Evolutionary conservation across 2,329 filamentous ascomycete genomes (phyloP), one percentile per base, ranked within the genome.

Genomic region (Monosporascus sp.): DNA sequence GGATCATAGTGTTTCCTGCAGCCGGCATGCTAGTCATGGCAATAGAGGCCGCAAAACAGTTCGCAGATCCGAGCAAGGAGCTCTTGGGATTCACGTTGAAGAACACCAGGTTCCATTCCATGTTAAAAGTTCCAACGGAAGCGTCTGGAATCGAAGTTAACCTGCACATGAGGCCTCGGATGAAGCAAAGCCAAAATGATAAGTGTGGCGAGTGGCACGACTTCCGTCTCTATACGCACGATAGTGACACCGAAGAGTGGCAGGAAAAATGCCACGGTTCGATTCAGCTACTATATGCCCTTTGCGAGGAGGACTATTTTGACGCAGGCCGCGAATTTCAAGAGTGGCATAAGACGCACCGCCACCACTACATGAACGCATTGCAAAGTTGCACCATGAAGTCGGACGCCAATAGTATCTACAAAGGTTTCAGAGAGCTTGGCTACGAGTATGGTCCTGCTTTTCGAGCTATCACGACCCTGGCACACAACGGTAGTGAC

Each of bases 21-120:
- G 63, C 67, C 1, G 69, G 62, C 0, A 62, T 63, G 53, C 17
- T 69, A 1, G 54, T 60, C 18, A 69, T 71, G 66, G 66, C 63
- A 5, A 50, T 69, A 11, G 67, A 70, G 45, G 68, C 66, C 1
- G 63, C 59, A 3, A 60, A 60, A 49, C 57, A 62, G 35, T 55
- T 63, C 24, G 56, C 50, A n/a, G 38, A 45, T 24, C 36, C 20
- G 17, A 38, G 59, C 17, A 17, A 35, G 5, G 59, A 59, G 8
- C 65, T 57, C 46, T 45, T 18, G 8, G n/a, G n/a, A n/a, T n/a
- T n/a, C n/a, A n/a, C n/a, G 45, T 65, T n/a, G 57, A 62, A 51
- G 54, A 62, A 3, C 56, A 60, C 2, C 22, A 53, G 2, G 62
- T 67, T 38, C 49, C 54, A 31, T 62, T 50, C 11, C 60, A 63